Evolutionary conservation across 176 grass and related monocot genomes (phyloP).

Genomic region (Carex littledalei): DNA sequence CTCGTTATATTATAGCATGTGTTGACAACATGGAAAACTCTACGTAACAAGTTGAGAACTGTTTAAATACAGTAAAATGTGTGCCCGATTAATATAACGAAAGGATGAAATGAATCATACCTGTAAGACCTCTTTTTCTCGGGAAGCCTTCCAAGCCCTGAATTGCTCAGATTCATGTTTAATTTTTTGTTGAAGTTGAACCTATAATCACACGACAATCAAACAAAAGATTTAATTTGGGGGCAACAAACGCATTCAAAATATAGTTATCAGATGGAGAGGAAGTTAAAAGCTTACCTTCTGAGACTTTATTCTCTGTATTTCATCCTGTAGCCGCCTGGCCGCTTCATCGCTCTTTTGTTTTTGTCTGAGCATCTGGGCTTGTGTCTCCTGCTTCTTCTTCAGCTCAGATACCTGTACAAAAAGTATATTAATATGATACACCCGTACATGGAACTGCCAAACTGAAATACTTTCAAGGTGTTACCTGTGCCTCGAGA

Average conservation of each 20-base stretch:
- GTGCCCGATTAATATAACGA: not conserved
- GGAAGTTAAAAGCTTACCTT: slow-evolving; percentile 39
- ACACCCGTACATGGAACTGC: slow-evolving; percentile 15
- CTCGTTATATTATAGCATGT: not conserved
- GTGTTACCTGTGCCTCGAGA: slow-evolving; percentile 81
- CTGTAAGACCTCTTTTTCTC: slow-evolving; percentile 96
- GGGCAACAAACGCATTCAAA: not conserved
- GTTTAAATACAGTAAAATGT: slow-evolving; percentile 18
- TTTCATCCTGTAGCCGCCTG: slow-evolving; percentile 74
- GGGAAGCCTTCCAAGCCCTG: slow-evolving; percentile 85
- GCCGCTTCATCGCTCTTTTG: slow-evolving; percentile 83
- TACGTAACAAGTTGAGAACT: not conserved
- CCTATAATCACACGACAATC: slow-evolving; percentile 30
- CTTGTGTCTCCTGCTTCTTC: slow-evolving; percentile 84
- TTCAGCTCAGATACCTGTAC: slow-evolving; percentile 77
- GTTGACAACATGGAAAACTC: not conserved
- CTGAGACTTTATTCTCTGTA: slow-evolving; percentile 88
- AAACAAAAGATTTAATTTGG: not conserved
- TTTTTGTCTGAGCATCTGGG: slow-evolving; percentile 77
- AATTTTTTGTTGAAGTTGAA: slow-evolving; percentile 97
- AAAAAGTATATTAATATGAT: not conserved
- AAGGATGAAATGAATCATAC: slow-evolving; percentile 25
- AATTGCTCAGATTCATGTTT: slow-evolving; percentile 98
- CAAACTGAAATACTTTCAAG: slow-evolving; percentile 9
- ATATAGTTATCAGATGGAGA: not conserved